Evolutionary conservation across 1,284 basidiomycete species (phyloP).

Genomic region (Malassezia brasiliensis): DNA sequence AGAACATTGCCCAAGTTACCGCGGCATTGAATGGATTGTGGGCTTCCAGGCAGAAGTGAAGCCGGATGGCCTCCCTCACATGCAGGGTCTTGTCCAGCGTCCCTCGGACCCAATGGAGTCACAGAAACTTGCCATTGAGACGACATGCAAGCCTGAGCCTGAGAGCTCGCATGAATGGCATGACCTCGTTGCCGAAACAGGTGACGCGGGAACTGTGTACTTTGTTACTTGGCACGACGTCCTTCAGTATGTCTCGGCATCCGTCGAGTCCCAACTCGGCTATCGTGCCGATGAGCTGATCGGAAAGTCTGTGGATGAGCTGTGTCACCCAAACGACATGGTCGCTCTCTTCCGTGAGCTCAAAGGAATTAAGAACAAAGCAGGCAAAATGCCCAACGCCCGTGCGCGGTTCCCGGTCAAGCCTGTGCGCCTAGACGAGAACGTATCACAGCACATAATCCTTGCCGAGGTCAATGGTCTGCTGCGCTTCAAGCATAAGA

Average conservation of each 20-base stretch:
- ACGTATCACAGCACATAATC: not conserved
- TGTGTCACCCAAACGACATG: slow-evolving; percentile 79
- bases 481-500: not conserved
- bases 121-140: not conserved
- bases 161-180: not conserved
- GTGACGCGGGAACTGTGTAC: slow-evolving; percentile 59
- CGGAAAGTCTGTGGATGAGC: slow-evolving; percentile 64
- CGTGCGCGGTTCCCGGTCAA: not conserved
- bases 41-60: slow-evolving; percentile 65
- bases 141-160: not conserved
- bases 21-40: slow-evolving; percentile 63
- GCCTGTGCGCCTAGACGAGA: not conserved
- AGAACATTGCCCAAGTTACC: slow-evolving; percentile 54
- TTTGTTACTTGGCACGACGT: slow-evolving; percentile 83
- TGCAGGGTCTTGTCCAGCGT: not conserved
- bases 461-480: slow-evolving; percentile 4
- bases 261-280: slow-evolving; percentile 37
- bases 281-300: slow-evolving; percentile 63
- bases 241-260: slow-evolving; percentile 75
- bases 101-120: too few relatives aligned
- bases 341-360: slow-evolving; percentile 84
- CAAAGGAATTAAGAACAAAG: slow-evolving; percentile 56
- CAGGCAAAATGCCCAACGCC: not conserved
- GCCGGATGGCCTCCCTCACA: not conserved
- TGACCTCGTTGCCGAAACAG: not conserved